These are phyloP conservation scores for Saccharomycopsis babjevae DNA, from an alignment of 805 yeast species.

Conservation along the genomic window DNA sequence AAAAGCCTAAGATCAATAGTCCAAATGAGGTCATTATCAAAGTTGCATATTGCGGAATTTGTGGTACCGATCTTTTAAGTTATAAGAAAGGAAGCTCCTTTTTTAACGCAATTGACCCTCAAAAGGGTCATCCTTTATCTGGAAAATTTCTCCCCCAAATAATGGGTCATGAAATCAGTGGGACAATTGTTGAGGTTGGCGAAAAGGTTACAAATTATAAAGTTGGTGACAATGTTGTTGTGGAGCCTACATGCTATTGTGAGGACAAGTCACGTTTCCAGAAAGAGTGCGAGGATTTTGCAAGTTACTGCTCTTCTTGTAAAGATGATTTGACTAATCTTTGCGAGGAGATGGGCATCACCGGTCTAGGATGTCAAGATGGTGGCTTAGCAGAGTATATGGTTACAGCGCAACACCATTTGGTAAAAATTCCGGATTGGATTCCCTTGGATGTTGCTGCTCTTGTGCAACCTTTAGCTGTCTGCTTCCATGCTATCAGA, in stretches of 20 bases:
- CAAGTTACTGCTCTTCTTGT: constrained; percentile 34
- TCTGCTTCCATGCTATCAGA: constrained; percentile 49
- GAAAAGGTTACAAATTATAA: constrained; percentile 32
- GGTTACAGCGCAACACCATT: constrained; percentile 31
- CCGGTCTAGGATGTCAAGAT: constrained; percentile 41
- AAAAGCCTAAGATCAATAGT: constrained; percentile 23
- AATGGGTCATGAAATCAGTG: constrained; percentile 51
- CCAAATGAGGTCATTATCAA: constrained; percentile 35
- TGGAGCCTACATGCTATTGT: constrained; percentile 39
- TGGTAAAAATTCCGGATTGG: constrained; percentile 30
- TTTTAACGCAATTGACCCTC: constrained; percentile 27
- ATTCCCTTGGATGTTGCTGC: constrained; percentile 47
- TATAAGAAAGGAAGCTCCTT: constrained; percentile 49
- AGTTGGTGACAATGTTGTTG: constrained; percentile 52
- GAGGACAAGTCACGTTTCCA: constrained; percentile 26
- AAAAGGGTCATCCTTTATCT: constrained; percentile 30
- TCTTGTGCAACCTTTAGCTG: constrained; percentile 46
- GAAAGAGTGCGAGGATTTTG: background rate
- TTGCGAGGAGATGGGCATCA: constrained; percentile 33
- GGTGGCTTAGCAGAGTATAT: constrained; percentile 39
- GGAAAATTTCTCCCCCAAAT: constrained; percentile 34
- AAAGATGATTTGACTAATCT: constrained; percentile 35
- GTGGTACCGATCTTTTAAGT: constrained; percentile 56
- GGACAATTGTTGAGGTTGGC: constrained; percentile 37
- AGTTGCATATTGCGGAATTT: constrained; percentile 47